Conservation (phyloP, 2,329 filamentous ascomycete genomes). For the Trichoderma harzianum region DNA sequence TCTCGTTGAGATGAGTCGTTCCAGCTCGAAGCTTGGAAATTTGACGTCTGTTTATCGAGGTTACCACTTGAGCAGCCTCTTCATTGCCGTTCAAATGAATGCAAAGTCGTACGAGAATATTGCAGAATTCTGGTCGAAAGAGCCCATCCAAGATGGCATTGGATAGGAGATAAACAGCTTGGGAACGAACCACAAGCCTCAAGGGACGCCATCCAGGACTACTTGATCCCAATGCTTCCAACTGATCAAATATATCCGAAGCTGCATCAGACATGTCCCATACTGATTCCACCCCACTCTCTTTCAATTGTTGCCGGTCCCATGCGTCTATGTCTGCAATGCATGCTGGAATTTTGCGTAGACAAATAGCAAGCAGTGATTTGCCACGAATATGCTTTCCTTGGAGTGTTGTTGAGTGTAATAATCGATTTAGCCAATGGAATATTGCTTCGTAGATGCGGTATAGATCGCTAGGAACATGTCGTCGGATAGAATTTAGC, state of each 20-base stretch:
- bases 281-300: constrained; percentile 24
- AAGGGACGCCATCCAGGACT: constrained; percentile 34
- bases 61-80: constrained; percentile 30
- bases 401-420: constrained; percentile 28
- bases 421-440: constrained; percentile 29
- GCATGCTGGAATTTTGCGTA: constrained; percentile 32
- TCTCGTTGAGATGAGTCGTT: constrained; percentile 21
- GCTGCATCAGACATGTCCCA: constrained; percentile 30
- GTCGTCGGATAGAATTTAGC: constrained; percentile 26
- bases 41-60: constrained; percentile 17
- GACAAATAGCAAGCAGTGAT: constrained; percentile 37
- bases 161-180: constrained; percentile 30
- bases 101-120: constrained; percentile 31
- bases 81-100: constrained; percentile 25
- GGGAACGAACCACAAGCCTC: constrained; percentile 32
- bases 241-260: constrained; percentile 34
- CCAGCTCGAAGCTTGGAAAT: constrained; percentile 22
- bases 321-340: constrained; percentile 34
- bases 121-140: constrained; percentile 29
- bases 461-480: constrained; percentile 25
- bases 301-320: constrained; percentile 27
- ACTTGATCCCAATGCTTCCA: constrained; percentile 31
- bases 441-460: constrained; percentile 35
- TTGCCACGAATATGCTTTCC: constrained; percentile 26
- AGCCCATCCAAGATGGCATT: constrained; percentile 32